Base-by-base conservation (phyloP, 2,329 filamentous ascomycete species). In the Apiospora saccharicola region DNA sequence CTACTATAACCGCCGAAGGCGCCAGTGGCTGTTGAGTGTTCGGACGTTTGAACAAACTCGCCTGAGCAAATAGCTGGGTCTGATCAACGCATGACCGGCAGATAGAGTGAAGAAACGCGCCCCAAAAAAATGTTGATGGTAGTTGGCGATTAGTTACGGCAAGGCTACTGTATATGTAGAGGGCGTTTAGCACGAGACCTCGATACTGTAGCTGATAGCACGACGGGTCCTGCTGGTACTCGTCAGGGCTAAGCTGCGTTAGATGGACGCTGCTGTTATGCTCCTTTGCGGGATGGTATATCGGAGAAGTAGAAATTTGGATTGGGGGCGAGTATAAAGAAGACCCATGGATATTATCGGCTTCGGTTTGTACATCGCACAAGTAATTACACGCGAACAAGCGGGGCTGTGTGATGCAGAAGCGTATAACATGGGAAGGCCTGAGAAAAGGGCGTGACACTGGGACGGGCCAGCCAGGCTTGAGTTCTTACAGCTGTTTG, bases 21-120 rank as follows among this genome's bases (percentile, higher is more conserved):
- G 68, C 68, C 68, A 70, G 43, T 44, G 30, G 22, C 13, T 57
- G 46, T 70, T 47, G 47, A 19, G 30, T 57, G 26, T 57, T 24
- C 34, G 26, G 41, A 53, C 26, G 8, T 53, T 51, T 57, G 47
- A 70, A 43, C 34, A 43, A 44, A 37, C n/a, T 70, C 68, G 57
- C 68, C 68, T 19, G 47, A 43, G 68, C 68, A 16, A 41, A 53
- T 37, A 26, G 26, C 26, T 37, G 68, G 68, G 68, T 57, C 24
- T 43, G 22, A 43, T 57, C 22, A 57, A 53, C 47, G 37, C 68
- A 70, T 70, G 68, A n/a, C 68, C 47, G 68, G 68, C 47, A 70
- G 47, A 57, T 57, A 57, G 47, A 53, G 30, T 24, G 44, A 46
- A 41, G 30, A 24, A 30, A n/a, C 41, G 67, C 41, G 67, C 41